Percentiles rank a stretch among this genome's conserved stretches.
phyloP scores from a whole-genome alignment of 176 grass and related monocot species.

The Oryza nivara region DNA sequence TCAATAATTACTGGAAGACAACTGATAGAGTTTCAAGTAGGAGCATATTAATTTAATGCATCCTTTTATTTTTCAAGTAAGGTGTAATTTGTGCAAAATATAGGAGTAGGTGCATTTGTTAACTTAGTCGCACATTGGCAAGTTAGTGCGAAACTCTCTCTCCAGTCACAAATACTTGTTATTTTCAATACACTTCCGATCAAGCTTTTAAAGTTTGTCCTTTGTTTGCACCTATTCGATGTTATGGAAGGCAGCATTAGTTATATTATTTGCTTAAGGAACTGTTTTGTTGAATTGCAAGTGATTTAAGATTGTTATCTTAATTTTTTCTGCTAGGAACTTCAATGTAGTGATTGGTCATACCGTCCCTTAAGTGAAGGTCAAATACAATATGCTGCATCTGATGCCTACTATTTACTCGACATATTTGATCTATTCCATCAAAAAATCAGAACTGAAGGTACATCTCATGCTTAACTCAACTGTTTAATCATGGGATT shows the following conservation, averaged over 20 bases:
- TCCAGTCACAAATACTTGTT: background rate
- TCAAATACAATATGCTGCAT: conserved; percentile 94
- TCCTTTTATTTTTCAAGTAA: background rate
- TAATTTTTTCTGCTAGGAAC: conserved; percentile 62
- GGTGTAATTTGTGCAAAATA: background rate
- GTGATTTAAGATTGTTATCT: conserved; percentile 13
- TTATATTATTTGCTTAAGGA: background rate
- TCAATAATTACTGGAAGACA: background rate
- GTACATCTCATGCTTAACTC: conserved; percentile 45
- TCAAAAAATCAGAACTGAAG: conserved; percentile 55
- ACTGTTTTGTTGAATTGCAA: background rate
- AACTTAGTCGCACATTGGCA: background rate
- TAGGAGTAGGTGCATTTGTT: background rate
- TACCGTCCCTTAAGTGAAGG: conserved; percentile 77
- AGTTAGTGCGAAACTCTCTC: background rate
- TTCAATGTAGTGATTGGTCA: conserved; percentile 99
- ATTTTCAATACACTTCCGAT: background rate
- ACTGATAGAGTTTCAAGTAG: background rate
- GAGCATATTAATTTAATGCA: background rate
- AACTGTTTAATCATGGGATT: background rate
- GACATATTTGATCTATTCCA: conserved; percentile 78
- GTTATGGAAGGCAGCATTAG: background rate
- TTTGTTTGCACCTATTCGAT: background rate
- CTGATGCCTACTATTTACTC: conserved; percentile 93
- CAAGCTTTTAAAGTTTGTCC: background rate